Percentiles rank a stretch among this genome's conserved stretches.
phyloP scores from a whole-genome alignment of 2,329 filamentous ascomycete genomes.

The Scedosporium minutisporum region DNA sequence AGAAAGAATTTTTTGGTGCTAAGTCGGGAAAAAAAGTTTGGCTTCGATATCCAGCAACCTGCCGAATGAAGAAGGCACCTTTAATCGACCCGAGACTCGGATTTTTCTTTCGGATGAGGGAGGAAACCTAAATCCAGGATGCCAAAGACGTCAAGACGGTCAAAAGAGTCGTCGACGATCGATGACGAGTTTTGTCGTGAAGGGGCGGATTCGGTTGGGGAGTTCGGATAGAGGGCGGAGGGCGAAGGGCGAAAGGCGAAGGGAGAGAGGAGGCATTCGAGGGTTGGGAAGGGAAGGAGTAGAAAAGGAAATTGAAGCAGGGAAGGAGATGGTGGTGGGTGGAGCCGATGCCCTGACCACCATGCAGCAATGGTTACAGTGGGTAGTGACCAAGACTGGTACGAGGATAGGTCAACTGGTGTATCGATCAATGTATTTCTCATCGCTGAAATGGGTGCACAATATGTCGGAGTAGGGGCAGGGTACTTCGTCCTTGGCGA shows the following conservation, averaged over 20 bases:
- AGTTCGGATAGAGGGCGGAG: not conserved
- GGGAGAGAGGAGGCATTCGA: not conserved
- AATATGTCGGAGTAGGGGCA: not conserved
- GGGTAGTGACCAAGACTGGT: not conserved
- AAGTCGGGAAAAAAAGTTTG: not conserved
- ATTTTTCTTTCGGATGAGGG: not conserved
- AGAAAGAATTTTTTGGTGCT: not conserved
- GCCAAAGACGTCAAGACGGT: slow-evolving; percentile 6
- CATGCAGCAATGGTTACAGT: not conserved
- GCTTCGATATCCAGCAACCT: slow-evolving; percentile 1
- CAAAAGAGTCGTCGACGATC: slow-evolving; percentile 3
- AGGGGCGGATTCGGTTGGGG: slow-evolving; percentile 8
- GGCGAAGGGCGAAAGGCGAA: not conserved
- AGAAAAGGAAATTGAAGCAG: slow-evolving; percentile 6
- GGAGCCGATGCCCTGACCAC: not conserved
- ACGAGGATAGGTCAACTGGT: not conserved
- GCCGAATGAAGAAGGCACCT: not conserved
- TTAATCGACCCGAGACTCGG: not conserved
- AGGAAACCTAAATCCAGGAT: slow-evolving; percentile 8
- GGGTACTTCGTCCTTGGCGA: not conserved
- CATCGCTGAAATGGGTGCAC: not conserved
- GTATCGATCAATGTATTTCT: not conserved
- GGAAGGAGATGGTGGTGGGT: not conserved
- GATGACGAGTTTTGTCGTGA: slow-evolving; percentile 6
- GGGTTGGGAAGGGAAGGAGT: slow-evolving; percentile 22